A percentile compares a stretch with the other conserved stretches of the same genome.
phyloP scores from a whole-genome alignment of 179 eudicot species.

The Actinidia arguta region DNA sequence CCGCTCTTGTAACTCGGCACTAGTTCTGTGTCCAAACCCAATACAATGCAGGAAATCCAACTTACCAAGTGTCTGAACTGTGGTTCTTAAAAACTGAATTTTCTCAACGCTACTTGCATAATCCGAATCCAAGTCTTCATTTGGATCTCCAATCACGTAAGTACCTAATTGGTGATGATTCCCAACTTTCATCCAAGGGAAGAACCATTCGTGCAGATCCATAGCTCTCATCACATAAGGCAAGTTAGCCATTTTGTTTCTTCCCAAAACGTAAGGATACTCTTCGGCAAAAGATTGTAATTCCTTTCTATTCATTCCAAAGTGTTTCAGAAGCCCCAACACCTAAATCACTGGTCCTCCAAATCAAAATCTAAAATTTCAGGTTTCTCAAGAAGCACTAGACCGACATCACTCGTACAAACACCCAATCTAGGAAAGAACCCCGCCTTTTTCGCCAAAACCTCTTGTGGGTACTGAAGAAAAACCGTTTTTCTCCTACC shows the following conservation, averaged over 20 bases:
- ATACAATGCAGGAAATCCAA: conserved; percentile 65
- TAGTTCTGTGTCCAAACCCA: conserved; percentile 73
- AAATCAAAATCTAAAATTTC: conserved; percentile 59
- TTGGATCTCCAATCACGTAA: conserved; percentile 38
- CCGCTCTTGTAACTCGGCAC: conserved; percentile 53
- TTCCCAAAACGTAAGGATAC: conserved; percentile 63
- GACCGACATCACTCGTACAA: conserved; percentile 48
- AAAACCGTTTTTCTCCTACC: conserved; percentile 43
- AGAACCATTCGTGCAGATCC: conserved; percentile 76
- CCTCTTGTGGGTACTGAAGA: conserved; percentile 45
- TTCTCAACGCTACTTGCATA: conserved; percentile 47
- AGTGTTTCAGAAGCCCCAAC: conserved; percentile 54
- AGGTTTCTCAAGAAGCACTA: conserved; percentile 61
- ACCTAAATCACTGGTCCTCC: conserved; percentile 52
- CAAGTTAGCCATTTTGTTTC: conserved; percentile 62
- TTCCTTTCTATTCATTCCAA: conserved; percentile 41
- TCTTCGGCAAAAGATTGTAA: conserved; percentile 33
- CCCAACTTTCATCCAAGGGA: conserved; percentile 49
- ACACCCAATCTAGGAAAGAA: conserved; percentile 66
- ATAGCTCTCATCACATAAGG: conserved; percentile 67
- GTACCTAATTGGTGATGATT: conserved; percentile 33
- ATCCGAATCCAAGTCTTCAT: conserved; percentile 49
- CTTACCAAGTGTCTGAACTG: conserved; percentile 38
- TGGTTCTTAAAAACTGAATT: conserved; percentile 32
- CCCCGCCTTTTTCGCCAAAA: conserved; percentile 49